These are phyloP conservation scores for Eimeria sp. DNA, from an alignment of 169 alveolate species.

Conservation along the genomic window DNA sequence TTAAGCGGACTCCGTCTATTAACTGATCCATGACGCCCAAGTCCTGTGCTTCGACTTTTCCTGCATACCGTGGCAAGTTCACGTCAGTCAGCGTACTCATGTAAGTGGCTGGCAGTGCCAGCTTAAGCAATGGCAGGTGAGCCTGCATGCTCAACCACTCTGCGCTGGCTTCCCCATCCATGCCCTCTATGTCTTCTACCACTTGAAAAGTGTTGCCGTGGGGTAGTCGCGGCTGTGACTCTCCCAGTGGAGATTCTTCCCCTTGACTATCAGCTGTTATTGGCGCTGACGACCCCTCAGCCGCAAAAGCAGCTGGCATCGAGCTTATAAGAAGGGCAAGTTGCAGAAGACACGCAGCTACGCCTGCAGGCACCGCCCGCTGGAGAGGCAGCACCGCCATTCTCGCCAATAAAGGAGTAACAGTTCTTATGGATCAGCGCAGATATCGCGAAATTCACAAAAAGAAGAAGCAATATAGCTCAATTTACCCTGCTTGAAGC, in stretches of 20 bases:
- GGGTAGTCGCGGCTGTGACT: not conserved
- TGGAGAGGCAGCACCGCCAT: constrained; percentile 11
- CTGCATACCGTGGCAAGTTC: constrained; percentile 27
- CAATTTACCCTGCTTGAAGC: not conserved
- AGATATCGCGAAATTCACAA: not conserved
- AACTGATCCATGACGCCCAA: constrained; percentile 74
- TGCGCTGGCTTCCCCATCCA: constrained; percentile 32
- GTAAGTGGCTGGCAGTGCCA: constrained; percentile 80
- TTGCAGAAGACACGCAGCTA: not conserved
- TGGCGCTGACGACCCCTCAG: not conserved
- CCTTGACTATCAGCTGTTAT: not conserved
- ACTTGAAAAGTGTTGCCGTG: constrained; percentile 26
- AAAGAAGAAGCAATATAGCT: not conserved
- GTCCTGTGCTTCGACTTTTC: constrained; percentile 73
- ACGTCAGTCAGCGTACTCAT: constrained; percentile 78
- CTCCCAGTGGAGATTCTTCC: not conserved
- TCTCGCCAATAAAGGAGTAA: not conserved
- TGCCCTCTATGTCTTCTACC: constrained; percentile 44
- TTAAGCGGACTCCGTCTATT: constrained; percentile 60
- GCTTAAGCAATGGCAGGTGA: constrained; percentile 51
- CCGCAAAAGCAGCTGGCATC: constrained; percentile 16
- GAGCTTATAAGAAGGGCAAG: not conserved
- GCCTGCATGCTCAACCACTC: constrained; percentile 68
- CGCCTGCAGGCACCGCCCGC: not conserved
- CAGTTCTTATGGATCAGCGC: not conserved